Evolutionary conservation across 345 rosid genomes (phyloP), one percentile per base, ranked within the genome.

Genomic region (Mercurialis annua): DNA sequence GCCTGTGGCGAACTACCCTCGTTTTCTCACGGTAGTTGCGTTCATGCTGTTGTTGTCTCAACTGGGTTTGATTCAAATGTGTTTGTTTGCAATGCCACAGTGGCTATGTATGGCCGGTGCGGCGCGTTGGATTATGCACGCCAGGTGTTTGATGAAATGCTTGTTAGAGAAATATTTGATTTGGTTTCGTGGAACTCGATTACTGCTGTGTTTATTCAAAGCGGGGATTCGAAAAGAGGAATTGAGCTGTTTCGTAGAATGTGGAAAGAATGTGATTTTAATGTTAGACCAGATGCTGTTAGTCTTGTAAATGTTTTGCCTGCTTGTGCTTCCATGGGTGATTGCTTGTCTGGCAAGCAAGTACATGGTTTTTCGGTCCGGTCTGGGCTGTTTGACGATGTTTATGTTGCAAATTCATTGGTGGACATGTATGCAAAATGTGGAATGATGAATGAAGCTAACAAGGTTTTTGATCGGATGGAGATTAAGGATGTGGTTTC

Each of bases 381-480:
- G 72, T 80, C 75, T 59, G 85, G 85, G 42, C 71, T 76, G 10
- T 77, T 78, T 66, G 83, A 82, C 61, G 85, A 87, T 73, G 80
- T 87, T 58, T 89, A 78, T 65, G 90, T 89, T 59, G 87, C 84
- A 51, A 92, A 89, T 56, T 85, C 94, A 0, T 63, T 89, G 76
- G 82, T 89, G 78, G 96, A 86, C 77, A 81, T 89, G 94, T 89
- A 92, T 81, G 92, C 98, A 11, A 92, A 89, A 67, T 87, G 88
- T 53, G 83, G 80, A 59, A 80, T 75, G 89, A 82, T 92, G 82
- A 78, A 77, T 16, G 87, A 81, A 53, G 96, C 92, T 5, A 68
- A 66, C 47, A 78, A 58, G 14, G 86, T 89, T 67, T 92, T 92
- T 47, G 66, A 77, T 15, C 53, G 77, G 66, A 92, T 87, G 86